A percentile compares a stretch with the other conserved stretches of the same genome.
Evolutionary conservation across 306 rosid genomes (phyloP).

Genomic region (Carpinus viminea): DNA sequence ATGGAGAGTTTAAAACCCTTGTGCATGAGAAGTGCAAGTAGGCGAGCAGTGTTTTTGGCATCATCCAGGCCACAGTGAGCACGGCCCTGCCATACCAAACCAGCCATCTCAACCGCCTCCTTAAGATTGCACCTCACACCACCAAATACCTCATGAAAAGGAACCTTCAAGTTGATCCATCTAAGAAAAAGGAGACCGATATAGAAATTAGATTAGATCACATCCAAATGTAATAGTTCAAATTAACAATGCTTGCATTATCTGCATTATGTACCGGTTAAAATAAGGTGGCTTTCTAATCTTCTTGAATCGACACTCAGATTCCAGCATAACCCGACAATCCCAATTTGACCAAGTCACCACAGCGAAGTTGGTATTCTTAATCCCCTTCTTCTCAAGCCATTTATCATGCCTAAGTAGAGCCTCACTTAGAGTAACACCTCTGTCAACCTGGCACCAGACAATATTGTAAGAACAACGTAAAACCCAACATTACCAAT

Average conservation of each 20-base stretch:
- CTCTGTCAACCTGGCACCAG: slow-evolving; percentile 81
- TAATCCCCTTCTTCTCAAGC: slow-evolving; percentile 93
- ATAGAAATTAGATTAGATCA: slow-evolving; percentile 28
- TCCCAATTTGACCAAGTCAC: slow-evolving; percentile 99
- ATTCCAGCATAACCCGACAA: slow-evolving; percentile 90
- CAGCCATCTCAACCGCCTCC: slow-evolving; percentile 90
- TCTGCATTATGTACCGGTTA: slow-evolving; percentile 57
- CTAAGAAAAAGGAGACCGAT: slow-evolving; percentile 44
- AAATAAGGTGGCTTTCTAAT: slow-evolving; percentile 90
- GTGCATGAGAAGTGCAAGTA: slow-evolving; percentile 72
- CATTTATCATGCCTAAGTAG: slow-evolving; percentile 92
- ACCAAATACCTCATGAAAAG: slow-evolving; percentile 82
- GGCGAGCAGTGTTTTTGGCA: slow-evolving; percentile 87
- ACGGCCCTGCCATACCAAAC: slow-evolving; percentile 91
- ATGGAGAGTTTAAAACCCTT: slow-evolving; percentile 74
- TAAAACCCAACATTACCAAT: slow-evolving; percentile 6
- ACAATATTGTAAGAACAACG: slow-evolving; percentile 18
- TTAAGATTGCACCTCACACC: slow-evolving; percentile 77
- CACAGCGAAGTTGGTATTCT: slow-evolving; percentile 83
- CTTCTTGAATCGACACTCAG: slow-evolving; percentile 92
- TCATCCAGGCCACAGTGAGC: slow-evolving; percentile 95
- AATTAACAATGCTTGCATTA: neutral
- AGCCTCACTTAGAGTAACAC: slow-evolving; percentile 85
- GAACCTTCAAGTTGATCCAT: slow-evolving; percentile 88
- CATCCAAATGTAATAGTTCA: slow-evolving; percentile 18